These are phyloP conservation scores for Candolleomyces eurysporus DNA, from an alignment of 768 basidiomycete species.

Conservation along the genomic window DNA sequence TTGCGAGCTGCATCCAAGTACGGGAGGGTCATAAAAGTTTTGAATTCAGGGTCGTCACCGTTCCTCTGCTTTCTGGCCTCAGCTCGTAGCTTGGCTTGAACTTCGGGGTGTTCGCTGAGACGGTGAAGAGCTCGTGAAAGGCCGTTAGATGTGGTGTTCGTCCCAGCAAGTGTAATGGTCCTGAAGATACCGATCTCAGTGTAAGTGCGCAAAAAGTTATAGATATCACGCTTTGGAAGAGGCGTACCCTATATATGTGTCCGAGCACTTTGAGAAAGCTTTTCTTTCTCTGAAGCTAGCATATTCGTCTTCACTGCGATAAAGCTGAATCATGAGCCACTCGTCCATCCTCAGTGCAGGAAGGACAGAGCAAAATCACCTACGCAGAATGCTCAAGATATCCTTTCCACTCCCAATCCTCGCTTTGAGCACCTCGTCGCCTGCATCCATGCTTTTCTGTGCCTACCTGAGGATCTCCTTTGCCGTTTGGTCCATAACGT, in stretches of 20 bases:
- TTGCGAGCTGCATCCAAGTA: constrained; percentile 40
- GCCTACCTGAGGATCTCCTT: constrained; percentile 34
- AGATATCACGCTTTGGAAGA: too few relatives aligned
- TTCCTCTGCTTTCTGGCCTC: constrained; percentile 27
- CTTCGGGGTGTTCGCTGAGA: constrained; percentile 30
- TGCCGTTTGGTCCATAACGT: constrained; percentile 34
- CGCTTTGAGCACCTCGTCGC: constrained; percentile 28
- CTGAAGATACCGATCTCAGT: too few relatives aligned
- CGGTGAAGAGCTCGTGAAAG: constrained; percentile 30
- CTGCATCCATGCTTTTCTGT: constrained; percentile 29
- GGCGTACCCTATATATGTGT: constrained; percentile 26
- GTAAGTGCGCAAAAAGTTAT: too few relatives aligned
- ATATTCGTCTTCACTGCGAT: constrained; percentile 38
- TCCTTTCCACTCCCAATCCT: constrained; percentile 42
- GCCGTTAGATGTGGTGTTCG: constrained; percentile 40
- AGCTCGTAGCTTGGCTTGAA: constrained; percentile 34
- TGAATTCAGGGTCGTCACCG: constrained; percentile 27
- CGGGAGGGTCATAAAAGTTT: constrained; percentile 32
- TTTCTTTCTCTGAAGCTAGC: constrained; percentile 26
- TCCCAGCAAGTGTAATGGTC: constrained; percentile 36
- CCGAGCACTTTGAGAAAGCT: constrained; percentile 30
- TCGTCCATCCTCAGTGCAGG: background rate
- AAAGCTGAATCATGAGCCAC: background rate
- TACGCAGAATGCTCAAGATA: constrained; percentile 45
- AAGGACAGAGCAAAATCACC: constrained; percentile 9